Conservation (phyloP, 352 stramenopile species). For the Thalassiosira sp. region DNA sequence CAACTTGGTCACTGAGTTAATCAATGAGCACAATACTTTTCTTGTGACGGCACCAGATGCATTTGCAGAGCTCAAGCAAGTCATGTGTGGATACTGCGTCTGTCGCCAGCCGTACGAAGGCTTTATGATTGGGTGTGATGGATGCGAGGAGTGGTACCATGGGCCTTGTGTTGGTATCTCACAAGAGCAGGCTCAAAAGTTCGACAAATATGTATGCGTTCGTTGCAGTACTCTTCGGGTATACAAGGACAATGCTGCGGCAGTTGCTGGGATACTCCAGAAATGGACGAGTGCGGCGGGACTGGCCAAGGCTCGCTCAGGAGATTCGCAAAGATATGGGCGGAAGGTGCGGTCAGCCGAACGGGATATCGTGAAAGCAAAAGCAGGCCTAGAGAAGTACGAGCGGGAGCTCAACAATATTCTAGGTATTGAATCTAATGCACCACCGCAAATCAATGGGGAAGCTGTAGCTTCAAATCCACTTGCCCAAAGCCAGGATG, state of each 20-base stretch:
- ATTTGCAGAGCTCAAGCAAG: conserved; percentile 84
- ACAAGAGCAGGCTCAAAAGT: conserved; percentile 90
- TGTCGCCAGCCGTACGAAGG: conserved; percentile 85
- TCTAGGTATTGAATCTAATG: conserved; percentile 1
- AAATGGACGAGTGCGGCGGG: conserved; percentile 87
- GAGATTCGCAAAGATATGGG: conserved; percentile 68
- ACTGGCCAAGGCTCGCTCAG: conserved; percentile 82
- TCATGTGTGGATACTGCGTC: conserved; percentile 88
- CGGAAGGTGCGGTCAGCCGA: conserved; percentile 72
- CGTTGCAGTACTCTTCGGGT: conserved; percentile 91
- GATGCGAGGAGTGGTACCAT: conserved; percentile 88
- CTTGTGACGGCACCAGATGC: conserved; percentile 75
- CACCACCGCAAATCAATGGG: conserved; percentile 21
- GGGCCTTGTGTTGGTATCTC: conserved; percentile 81
- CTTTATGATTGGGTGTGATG: conserved; percentile 88
- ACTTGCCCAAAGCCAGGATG: conserved; percentile 2
- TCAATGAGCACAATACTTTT: conserved; percentile 73
- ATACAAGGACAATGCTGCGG: conserved; percentile 81
- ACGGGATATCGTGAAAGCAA: conserved; percentile 68
- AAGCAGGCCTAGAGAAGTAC: conserved; percentile 52
- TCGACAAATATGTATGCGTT: conserved; percentile 94
- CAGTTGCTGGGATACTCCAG: conserved; percentile 73
- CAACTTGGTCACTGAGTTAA: conserved; percentile 59
- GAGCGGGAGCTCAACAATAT: conserved; percentile 36
- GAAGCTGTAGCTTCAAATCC: conserved; percentile 6